A percentile compares a stretch with the other conserved stretches of the same genome.
Conservation (phyloP, 2,329 filamentous ascomycete genomes). For the Tolypocladium amazonense region DNA sequence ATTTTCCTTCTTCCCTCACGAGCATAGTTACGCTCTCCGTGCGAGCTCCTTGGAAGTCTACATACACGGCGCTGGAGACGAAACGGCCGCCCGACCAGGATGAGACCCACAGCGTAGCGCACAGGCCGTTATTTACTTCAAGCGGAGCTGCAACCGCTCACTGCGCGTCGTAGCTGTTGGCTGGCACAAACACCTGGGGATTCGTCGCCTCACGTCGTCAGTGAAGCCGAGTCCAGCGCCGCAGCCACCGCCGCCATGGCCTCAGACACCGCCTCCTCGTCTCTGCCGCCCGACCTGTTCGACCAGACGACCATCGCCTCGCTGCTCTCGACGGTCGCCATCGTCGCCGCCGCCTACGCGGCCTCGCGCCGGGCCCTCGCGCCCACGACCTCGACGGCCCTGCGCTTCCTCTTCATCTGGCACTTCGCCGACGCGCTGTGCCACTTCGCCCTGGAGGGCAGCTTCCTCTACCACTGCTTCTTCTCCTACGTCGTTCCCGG, state of each 20-base stretch:
- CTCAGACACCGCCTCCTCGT: conserved; percentile 7
- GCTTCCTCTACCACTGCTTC: conserved; percentile 91
- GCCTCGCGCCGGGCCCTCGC: conserved; percentile 38
- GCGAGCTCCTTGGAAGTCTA: no score
- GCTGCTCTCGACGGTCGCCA: conserved; percentile 42
- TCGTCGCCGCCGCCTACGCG: conserved; percentile 37
- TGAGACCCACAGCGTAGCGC: not conserved
- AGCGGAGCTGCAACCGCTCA: not conserved
- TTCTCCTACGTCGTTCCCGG: conserved; percentile 41
- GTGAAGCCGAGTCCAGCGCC: not conserved
- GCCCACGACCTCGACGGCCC: conserved; percentile 38
- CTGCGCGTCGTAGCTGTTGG: not conserved
- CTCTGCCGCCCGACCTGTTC: conserved; percentile 44
- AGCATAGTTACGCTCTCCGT: no score
- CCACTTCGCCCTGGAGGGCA: conserved; percentile 84
- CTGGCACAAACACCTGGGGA: not conserved
- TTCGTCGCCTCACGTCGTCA: not conserved
- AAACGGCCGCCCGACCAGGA: not conserved
- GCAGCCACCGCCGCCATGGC: conserved; percentile 3
- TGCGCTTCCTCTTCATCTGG: conserved; percentile 83
- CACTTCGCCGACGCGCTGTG: conserved; percentile 87
- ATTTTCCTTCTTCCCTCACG: no score
- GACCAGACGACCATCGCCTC: conserved; percentile 50
- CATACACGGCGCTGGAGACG: not conserved
- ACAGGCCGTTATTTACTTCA: not conserved